These are phyloP conservation scores for Artemisia argyi DNA, from an alignment of 129 eudicot species.

Conservation along the genomic window DNA sequence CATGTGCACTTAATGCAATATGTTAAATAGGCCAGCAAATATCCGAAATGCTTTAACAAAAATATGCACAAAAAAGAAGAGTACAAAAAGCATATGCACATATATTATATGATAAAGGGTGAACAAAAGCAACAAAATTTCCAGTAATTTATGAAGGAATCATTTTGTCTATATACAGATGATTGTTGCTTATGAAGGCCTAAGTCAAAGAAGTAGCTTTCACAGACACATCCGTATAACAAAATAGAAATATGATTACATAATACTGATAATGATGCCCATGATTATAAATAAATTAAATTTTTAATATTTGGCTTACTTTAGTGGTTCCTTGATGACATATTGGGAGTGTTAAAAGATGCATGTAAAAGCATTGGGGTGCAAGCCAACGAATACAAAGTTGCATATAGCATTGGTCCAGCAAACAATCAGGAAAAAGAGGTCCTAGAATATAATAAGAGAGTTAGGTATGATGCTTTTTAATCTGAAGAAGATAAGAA, in stretches of 20 bases:
- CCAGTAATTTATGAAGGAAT: constrained; percentile 25
- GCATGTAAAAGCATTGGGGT: constrained; percentile 29
- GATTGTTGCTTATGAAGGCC: constrained; percentile 3
- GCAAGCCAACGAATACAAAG: constrained; percentile 25
- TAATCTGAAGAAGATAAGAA: constrained; percentile 18
- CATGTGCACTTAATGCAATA: constrained; percentile 28
- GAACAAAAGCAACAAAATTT: constrained; percentile 29
- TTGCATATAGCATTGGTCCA: constrained; percentile 21
- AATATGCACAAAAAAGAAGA: constrained; percentile 23
- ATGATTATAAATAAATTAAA: constrained; percentile 11
- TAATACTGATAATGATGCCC: constrained; percentile 29
- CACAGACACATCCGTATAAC: no score
- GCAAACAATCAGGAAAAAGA: constrained; percentile 25
- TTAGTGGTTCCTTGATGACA: constrained; percentile 25
- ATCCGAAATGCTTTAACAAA: constrained; percentile 12
- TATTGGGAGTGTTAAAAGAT: constrained; percentile 18
- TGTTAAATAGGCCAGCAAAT: constrained; percentile 23
- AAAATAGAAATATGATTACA: no score
- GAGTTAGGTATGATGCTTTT: constrained; percentile 23
- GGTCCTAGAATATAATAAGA: constrained; percentile 19
- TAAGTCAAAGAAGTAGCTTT: no score
- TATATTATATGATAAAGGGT: constrained; percentile 10
- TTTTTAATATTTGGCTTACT: constrained; percentile 10
- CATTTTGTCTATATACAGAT: constrained; percentile 17
- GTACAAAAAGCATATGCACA: constrained; percentile 23